Conservation (phyloP, 495 filamentous ascomycete species). For the Jackrogersella multiformis region DNA sequence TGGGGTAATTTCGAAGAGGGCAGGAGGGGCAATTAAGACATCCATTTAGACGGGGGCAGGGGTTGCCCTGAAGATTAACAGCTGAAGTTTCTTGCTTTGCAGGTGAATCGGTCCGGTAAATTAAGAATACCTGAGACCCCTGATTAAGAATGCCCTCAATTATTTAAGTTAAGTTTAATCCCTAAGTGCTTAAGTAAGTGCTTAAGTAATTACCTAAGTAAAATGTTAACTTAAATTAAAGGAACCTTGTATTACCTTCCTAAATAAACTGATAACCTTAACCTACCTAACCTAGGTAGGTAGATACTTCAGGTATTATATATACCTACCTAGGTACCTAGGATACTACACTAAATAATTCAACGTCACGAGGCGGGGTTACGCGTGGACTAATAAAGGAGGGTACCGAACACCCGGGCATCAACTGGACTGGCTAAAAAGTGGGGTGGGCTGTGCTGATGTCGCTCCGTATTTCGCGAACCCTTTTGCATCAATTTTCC, state of each 20-base stretch:
- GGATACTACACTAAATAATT: background rate
- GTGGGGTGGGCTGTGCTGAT: conserved; percentile 33
- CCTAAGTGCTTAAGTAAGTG: no score
- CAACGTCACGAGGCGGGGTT: conserved; percentile 21
- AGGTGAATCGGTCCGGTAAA: conserved; percentile 1
- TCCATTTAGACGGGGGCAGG: background rate
- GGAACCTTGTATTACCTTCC: no score
- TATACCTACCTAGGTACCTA: no score
- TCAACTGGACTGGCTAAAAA: conserved; percentile 13
- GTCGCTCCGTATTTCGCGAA: conserved; percentile 11
- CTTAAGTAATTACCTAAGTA: background rate
- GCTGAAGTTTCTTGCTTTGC: conserved; percentile 1
- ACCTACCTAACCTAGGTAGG: no score
- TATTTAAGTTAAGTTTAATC: no score
- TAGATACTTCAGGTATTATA: no score
- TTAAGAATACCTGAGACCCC: background rate
- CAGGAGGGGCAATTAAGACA: no score
- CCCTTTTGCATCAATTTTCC: conserved; percentile 25
- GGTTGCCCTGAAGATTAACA: background rate
- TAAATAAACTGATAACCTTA: no score
- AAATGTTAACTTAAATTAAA: background rate
- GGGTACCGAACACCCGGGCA: conserved; percentile 33
- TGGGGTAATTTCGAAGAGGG: conserved; percentile 18
- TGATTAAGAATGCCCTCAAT: no score
- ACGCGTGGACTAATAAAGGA: conserved; percentile 14